Evolutionary conservation across 2,329 filamentous ascomycete species (phyloP), one percentile per base, ranked within the genome.

Genomic region (Cladophialophora exuberans): DNA sequence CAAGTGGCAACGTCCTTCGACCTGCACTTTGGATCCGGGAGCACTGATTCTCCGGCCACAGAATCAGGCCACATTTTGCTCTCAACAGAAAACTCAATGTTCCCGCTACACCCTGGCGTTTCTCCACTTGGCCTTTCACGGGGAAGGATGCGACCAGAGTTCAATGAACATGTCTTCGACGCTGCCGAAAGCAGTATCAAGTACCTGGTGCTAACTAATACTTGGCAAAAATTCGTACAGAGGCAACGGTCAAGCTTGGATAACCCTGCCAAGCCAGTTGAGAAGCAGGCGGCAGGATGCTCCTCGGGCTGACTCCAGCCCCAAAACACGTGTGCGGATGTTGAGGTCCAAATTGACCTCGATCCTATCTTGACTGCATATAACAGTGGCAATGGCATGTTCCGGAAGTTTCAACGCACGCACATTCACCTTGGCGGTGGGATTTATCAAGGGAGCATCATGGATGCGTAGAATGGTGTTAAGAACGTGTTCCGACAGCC

Each of bases 141-240:
- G 0, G 67, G 52, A 0, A 28, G 20, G 23, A 30, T 47, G 22
- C 26, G 33, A n/a, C 10, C 30, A 23, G 35, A 22, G 13, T 85
- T 85, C 49, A 68, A 75, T 52, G 66, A 69, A 10, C 59, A 65
- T 0, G 73, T 85, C 0, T 86, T 86, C 62, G 81, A 85, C 60
- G 72, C 70, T 2, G 80, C 82, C 0, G 76, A 82, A 61, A 69
- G 66, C 3, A 77, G 76, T 54, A 78, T 86, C 69, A 84, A 83
- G 68, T 82, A 85, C 53, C 72, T 86, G 3, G 82, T 86, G 1
- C 68, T 85, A 49, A 83, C 81, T 6, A 85, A 85, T 65, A 86
- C 83, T 0, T 86, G 83, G 83, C 78, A 80, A 25, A 82, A 80
- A 64, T 84, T 80, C 62, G 74, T 82, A n/a, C 52, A 59, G 26